Evolutionary conservation across 1,284 basidiomycete genomes (phyloP).

Genomic region (Apiotrichum siamense): DNA sequence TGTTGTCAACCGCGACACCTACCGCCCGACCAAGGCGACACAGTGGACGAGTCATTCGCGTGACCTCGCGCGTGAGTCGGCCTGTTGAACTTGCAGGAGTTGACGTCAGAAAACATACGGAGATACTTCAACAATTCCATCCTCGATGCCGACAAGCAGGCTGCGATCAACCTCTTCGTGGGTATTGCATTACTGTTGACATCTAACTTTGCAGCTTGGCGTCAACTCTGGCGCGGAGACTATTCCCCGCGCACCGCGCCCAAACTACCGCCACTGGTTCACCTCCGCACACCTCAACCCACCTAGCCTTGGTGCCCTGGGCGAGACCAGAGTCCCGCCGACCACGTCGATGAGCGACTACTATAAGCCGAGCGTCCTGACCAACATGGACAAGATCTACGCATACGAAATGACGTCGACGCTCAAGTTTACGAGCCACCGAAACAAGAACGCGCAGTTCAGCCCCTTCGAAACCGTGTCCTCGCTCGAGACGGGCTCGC

Average conservation of each 20-base stretch:
- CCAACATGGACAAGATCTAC: slow-evolving; percentile 58
- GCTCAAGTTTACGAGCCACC: slow-evolving; percentile 29
- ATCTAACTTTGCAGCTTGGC: slow-evolving; percentile 54
- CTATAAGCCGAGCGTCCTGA: slow-evolving; percentile 64
- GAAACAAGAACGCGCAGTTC: slow-evolving; percentile 26
- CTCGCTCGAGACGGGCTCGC: background rate
- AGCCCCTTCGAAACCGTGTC: slow-evolving; percentile 37
- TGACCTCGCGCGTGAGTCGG: slow-evolving; percentile 68
- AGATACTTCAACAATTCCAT: slow-evolving; percentile 95
- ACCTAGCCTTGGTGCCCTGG: slow-evolving; percentile 38
- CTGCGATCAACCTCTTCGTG: slow-evolving; percentile 88
- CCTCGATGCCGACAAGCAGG: slow-evolving; percentile 93
- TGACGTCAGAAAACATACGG: slow-evolving; percentile 65
- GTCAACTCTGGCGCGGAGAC: slow-evolving; percentile 50
- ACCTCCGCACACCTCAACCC: slow-evolving; percentile 62
- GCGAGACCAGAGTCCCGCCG: slow-evolving; percentile 28
- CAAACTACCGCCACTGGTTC: slow-evolving; percentile 78
- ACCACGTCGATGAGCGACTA: slow-evolving; percentile 82
- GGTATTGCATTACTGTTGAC: background rate
- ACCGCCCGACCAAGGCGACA: slow-evolving; percentile 71
- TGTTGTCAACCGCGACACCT: slow-evolving; percentile 94
- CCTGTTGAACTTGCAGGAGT: background rate
- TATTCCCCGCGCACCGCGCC: slow-evolving; percentile 26
- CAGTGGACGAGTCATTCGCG: slow-evolving; percentile 98
- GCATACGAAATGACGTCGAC: slow-evolving; percentile 28